A percentile compares a stretch with the other conserved stretches of the same genome.
Conservation (phyloP, 805 yeast genomes). For the Metschnikowia hibisci region DNA sequence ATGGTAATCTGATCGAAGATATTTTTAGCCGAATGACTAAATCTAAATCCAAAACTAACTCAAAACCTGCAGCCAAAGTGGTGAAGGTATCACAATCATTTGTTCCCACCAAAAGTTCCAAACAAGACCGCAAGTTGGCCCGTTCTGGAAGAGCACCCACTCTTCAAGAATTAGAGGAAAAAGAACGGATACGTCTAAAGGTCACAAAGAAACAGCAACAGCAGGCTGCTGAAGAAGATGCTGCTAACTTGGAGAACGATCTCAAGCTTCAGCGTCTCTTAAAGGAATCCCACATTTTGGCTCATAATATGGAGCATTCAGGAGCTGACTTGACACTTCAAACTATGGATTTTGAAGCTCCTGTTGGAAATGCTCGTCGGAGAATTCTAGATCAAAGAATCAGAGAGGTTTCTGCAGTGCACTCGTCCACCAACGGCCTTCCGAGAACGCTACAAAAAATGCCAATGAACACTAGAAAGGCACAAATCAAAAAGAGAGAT, state of each 20-base stretch:
- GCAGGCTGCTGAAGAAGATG: conserved; percentile 37
- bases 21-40: conserved; percentile 1
- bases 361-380: conserved; percentile 66
- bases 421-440: conserved; percentile 45
- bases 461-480: conserved; percentile 87
- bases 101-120: conserved; percentile 27
- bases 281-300: conserved; percentile 65
- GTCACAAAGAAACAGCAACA: conserved; percentile 34
- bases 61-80: conserved; percentile 36
- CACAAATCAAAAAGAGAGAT: conserved; percentile 62
- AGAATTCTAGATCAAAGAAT: conserved; percentile 61
- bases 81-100: conserved; percentile 43
- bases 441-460: conserved; percentile 59
- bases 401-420: conserved; percentile 35
- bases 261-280: conserved; percentile 67
- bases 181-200: conserved; percentile 22
- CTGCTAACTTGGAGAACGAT: conserved; percentile 61
- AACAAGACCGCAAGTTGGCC: conserved; percentile 49
- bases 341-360: conserved; percentile 57
- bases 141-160: conserved; percentile 62
- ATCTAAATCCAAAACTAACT: conserved; percentile 1
- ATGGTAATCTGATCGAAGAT: background rate
- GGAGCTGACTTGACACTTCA: conserved; percentile 68
- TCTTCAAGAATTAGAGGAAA: conserved; percentile 27
- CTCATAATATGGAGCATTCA: conserved; percentile 42